phyloP scores from a whole-genome alignment of 1,139 yeast species.

The Kodamaea alishanica region DNA sequence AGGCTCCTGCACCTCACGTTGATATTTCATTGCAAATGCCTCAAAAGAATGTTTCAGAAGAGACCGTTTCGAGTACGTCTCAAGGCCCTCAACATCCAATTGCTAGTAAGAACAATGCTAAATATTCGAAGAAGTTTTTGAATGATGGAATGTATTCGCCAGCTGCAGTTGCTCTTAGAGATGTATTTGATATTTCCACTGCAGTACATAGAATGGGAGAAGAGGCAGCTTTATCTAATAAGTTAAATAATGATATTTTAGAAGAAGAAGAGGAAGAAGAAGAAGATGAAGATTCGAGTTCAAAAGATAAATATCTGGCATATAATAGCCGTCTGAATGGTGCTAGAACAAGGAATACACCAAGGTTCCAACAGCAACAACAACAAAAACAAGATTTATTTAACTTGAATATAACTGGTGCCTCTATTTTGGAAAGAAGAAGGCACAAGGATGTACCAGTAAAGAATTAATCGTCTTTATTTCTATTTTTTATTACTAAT shows the following conservation, averaged over 20 bases:
- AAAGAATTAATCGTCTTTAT: conserved; percentile 3
- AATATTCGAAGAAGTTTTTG: conserved; percentile 25
- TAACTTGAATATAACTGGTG: conserved; percentile 71
- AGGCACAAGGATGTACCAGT: conserved; percentile 34
- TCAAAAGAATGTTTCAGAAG: not conserved
- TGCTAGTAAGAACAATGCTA: conserved; percentile 17
- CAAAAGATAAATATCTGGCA: not conserved
- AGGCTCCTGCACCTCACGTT: conserved; percentile 9
- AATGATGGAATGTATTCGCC: conserved; percentile 58
- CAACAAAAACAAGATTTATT: conserved; percentile 38
- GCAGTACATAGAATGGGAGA: conserved; percentile 94
- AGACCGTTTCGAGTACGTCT: not conserved
- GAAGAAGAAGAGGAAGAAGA: conserved; percentile 39
- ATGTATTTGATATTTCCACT: conserved; percentile 90
- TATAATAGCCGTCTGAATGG: not conserved
- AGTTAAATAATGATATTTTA: conserved; percentile 22
- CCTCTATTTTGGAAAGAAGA: conserved; percentile 78
- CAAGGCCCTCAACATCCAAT: conserved; percentile 22
- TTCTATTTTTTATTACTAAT: not conserved
- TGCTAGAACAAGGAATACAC: conserved; percentile 19
- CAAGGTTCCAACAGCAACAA: conserved; percentile 14
- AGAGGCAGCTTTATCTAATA: conserved; percentile 57
- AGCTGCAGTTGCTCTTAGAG: conserved; percentile 87
- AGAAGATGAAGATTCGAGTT: conserved; percentile 24
- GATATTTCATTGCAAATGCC: conserved; percentile 2